phyloP scores from a whole-genome alignment of 495 filamentous ascomycete species.

The Aspergillus carlsbadensis region DNA sequence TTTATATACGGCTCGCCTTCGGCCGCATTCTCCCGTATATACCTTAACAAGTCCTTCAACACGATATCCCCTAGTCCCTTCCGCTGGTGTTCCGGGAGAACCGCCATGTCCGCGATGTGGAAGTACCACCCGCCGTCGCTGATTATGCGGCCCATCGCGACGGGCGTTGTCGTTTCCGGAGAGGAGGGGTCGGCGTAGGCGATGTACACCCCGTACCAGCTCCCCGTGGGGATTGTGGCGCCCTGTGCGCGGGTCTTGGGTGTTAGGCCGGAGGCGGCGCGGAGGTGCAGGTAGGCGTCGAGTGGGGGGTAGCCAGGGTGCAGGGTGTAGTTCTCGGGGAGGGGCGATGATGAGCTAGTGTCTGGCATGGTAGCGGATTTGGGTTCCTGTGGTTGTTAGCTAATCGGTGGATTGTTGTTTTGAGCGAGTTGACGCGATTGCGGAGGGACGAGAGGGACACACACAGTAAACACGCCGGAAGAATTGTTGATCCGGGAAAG shows the following conservation, averaged over 20 bases:
- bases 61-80: constrained; percentile 49
- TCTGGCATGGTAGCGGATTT: not conserved
- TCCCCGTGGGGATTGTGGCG: constrained; percentile 28
- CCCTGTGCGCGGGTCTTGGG: constrained; percentile 39
- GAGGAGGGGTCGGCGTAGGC: constrained; percentile 20
- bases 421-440: too few relatives aligned
- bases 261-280: constrained; percentile 33
- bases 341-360: not conserved
- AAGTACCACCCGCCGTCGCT: constrained; percentile 57
- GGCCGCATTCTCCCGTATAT: constrained; percentile 37
- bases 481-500: too few relatives aligned
- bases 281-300: constrained; percentile 38
- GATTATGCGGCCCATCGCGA: constrained; percentile 53
- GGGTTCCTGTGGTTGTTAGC: not conserved
- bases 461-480: too few relatives aligned
- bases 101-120: constrained; percentile 52
- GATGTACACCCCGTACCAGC: constrained; percentile 45
- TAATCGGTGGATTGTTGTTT: not conserved
- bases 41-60: constrained; percentile 38
- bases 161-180: not conserved
- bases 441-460: too few relatives aligned
- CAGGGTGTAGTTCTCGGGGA: constrained; percentile 34
- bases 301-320: constrained; percentile 35
- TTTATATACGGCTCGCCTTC: constrained; percentile 42
- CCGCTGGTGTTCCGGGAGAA: constrained; percentile 47